Base-by-base conservation (phyloP, 2,329 filamentous ascomycete species). In the Beauveria australis region DNA sequence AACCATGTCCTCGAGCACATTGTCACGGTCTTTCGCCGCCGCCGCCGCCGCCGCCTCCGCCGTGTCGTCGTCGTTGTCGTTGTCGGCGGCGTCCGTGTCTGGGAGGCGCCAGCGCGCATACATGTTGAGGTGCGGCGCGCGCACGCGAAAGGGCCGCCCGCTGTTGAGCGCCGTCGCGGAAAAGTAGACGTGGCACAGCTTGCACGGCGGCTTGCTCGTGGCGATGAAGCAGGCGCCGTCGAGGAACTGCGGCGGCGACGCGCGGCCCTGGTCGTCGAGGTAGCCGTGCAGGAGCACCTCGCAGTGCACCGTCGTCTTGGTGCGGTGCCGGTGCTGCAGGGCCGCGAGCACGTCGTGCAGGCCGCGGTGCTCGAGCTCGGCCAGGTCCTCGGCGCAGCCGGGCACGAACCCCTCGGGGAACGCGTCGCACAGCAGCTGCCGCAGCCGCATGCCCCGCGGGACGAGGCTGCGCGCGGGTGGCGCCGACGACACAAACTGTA, bases 91-190 rank as follows among this genome's bases (percentile, higher is more conserved):
- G 33, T 58, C 65, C 2, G 70, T 59, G 37, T 73, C 68, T 0
- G 74, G 72, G 2, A 68, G 60, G 0, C 70, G 63, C 73, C 74
- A 76, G 19, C 69, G 69, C 14, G 58, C 37, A 60, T 75, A 75
- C 0, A 75, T 53, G 9, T 75, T 76, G 3, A 64, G 22, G 53
- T 75, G 74, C 5, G 68, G 57, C 2, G 63, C 37, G 3, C 70
- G 66, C 4, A 72, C 64, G 3, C 58, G 26, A 3, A 66, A 59
- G n/a, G 70, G 66, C 9, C 18, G 18, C 3, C 7, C 41, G 41
- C 8, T 30, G 7, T 2, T 10, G 41, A 37, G 41, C 18, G 41
- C 41, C 41, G 40, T 4, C 2, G 43, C 19, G 0, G 46, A 24
- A 19, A 75, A 71, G 33, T 74, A 75, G 28, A 69, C 67, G 1